These are phyloP conservation scores for Ophiostoma perfectum DNA, from an alignment of 2,329 filamentous ascomycete species.

Conservation along the genomic window DNA sequence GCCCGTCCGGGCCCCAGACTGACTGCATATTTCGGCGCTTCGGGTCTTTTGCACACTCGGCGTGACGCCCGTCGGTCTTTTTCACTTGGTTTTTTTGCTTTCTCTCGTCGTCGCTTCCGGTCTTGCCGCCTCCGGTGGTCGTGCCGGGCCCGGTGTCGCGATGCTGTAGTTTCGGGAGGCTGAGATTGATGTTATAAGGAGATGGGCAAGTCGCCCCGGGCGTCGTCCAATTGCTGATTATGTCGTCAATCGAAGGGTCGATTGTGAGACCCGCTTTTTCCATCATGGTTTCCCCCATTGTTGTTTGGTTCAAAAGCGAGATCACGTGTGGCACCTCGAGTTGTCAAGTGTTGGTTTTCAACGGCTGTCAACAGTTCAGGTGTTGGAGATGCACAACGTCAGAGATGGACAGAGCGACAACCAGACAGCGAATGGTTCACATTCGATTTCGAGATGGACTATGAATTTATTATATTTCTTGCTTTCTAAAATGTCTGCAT, in stretches of 20 bases:
- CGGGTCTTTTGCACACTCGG: not conserved
- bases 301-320: not conserved
- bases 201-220: conserved; percentile 10
- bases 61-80: not conserved
- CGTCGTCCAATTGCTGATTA: conserved; percentile 7
- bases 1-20: conserved; percentile 24
- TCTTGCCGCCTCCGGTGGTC: not conserved
- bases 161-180: not conserved
- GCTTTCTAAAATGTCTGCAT: not conserved
- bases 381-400: too few relatives aligned
- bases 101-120: conserved; percentile 4
- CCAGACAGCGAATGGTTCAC: not conserved
- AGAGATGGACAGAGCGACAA: not conserved
- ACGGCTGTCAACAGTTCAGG: not conserved
- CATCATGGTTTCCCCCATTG: conserved; percentile 9
- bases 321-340: not conserved
- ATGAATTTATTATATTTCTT: not conserved
- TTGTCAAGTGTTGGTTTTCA: not conserved
- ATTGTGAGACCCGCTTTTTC: conserved; percentile 13
- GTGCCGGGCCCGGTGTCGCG: conserved; percentile 1
- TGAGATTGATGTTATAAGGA: conserved; percentile 2
- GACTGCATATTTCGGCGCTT: conserved; percentile 21
- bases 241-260: conserved; percentile 6
- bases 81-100: not conserved
- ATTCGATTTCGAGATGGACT: not conserved